A percentile compares a stretch with the other conserved stretches of the same genome.
phyloP scores from a whole-genome alignment of 164 flowering plant genomes.

The Umbilicus rupestris region DNA sequence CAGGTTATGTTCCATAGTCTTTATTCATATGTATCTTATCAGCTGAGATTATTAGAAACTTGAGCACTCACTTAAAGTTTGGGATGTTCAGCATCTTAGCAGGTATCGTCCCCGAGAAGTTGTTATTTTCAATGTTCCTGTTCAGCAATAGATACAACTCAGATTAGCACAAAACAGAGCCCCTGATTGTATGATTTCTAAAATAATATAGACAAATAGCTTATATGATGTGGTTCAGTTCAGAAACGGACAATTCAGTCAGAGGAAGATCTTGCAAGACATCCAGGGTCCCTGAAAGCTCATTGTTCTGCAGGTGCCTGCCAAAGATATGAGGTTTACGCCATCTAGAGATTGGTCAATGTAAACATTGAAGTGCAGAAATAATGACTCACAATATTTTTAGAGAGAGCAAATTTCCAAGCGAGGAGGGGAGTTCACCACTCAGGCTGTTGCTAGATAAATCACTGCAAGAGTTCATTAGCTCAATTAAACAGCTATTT shows the following conservation, averaged over 20 bases:
- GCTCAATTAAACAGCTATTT: slow-evolving; percentile 9
- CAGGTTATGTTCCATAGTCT: not conserved
- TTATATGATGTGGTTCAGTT: slow-evolving; percentile 7
- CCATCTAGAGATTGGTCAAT: not conserved
- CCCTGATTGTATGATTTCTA: not conserved
- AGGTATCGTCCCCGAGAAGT: slow-evolving; percentile 78
- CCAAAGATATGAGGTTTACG: slow-evolving; percentile 5
- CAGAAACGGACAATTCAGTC: slow-evolving; percentile 51
- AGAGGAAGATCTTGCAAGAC: slow-evolving; percentile 79
- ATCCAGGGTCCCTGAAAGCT: slow-evolving; percentile 78
- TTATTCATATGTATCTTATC: not conserved
- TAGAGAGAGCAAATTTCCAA: slow-evolving; percentile 37
- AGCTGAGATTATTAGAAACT: not conserved
- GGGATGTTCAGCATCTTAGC: slow-evolving; percentile 62
- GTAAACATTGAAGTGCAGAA: not conserved
- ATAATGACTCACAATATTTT: slow-evolving; percentile 56
- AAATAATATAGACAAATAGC: not conserved
- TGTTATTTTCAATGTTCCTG: slow-evolving; percentile 84
- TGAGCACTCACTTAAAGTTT: slow-evolving; percentile 49
- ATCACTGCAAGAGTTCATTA: slow-evolving; percentile 52
- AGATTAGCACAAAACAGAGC: not conserved
- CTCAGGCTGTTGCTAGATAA: slow-evolving; percentile 69
- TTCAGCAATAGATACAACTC: slow-evolving; percentile 11
- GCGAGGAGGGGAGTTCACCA: slow-evolving; percentile 63
- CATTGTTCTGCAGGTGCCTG: slow-evolving; percentile 86